A percentile compares a stretch with the other conserved stretches of the same genome.
Evolutionary conservation across 163 green algal species (phyloP).

Genomic region (Chloromonas sp.): DNA sequence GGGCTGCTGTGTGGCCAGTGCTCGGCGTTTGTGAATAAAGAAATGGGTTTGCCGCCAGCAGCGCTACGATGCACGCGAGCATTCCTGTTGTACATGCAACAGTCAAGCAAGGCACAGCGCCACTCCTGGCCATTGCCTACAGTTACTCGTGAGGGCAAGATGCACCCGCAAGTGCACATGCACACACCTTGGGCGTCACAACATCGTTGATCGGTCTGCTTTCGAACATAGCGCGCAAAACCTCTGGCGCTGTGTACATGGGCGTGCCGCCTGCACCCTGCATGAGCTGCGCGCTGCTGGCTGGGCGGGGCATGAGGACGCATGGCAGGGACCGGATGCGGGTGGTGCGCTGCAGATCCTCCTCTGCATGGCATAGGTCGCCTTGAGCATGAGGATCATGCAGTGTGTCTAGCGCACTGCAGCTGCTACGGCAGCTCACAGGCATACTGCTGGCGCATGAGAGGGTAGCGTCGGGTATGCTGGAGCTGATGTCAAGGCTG

Average conservation of each 20-base stretch:
- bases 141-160: neutral
- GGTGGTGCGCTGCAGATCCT: neutral
- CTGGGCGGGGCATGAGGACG: neutral
- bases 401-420: neutral
- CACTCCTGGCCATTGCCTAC: neutral
- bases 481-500: neutral
- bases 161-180: neutral
- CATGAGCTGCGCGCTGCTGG: slow-evolving; percentile 15
- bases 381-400: neutral
- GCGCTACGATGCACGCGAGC: too few species aligned
- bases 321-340: neutral
- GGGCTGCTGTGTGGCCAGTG: neutral
- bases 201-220: slow-evolving; percentile 10
- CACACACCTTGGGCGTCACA: slow-evolving; percentile 12
- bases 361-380: neutral
- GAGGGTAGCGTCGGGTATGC: neutral
- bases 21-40: too few species aligned
- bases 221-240: slow-evolving; percentile 37
- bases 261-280: slow-evolving; percentile 34
- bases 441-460: neutral
- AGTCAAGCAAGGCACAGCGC: neutral
- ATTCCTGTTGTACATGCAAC: neutral
- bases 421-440: slow-evolving; percentile 1
- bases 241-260: slow-evolving; percentile 46
- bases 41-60: too few species aligned